phyloP scores from a whole-genome alignment of 176 grass and related monocot species.

The Cenchrus purpureus region DNA sequence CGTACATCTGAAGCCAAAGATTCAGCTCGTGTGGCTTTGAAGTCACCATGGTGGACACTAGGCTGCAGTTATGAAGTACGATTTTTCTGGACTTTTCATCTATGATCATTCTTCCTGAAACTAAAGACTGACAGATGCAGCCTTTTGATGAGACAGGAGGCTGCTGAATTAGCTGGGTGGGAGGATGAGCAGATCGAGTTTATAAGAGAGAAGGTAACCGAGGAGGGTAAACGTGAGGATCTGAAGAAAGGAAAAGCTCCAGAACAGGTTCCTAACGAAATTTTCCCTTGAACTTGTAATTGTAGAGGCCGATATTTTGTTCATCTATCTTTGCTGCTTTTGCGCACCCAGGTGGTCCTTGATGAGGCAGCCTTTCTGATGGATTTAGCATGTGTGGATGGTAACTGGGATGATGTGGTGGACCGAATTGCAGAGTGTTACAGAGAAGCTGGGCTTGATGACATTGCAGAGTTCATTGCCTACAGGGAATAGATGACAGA shows the following conservation, averaged over 20 bases:
- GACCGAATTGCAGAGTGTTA: constrained; percentile 81
- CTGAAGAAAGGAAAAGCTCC: constrained; percentile 95
- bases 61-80: constrained; percentile 87
- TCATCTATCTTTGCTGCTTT: not conserved
- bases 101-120: not conserved
- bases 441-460: constrained; percentile 70
- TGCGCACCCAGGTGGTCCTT: constrained; percentile 61
- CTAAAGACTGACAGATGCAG: not conserved
- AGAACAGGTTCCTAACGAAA: constrained; percentile 58
- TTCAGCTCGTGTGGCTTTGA: constrained; percentile 86
- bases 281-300: not conserved
- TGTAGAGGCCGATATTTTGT: not conserved
- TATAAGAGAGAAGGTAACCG: constrained; percentile 83
- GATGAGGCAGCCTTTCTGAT: constrained; percentile 93
- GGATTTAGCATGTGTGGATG: constrained; percentile 86
- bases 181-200: constrained; percentile 98
- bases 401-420: constrained; percentile 78
- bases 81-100: not conserved
- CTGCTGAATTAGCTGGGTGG: constrained; percentile 91
- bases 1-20: constrained; percentile 86
- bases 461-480: constrained; percentile 79
- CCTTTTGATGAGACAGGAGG: constrained; percentile 59
- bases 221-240: constrained; percentile 83
- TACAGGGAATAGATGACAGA: constrained; percentile 57
- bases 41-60: constrained; percentile 98